Percentiles rank a stretch among this genome's conserved stretches.
phyloP scores from a whole-genome alignment of 2,329 filamentous ascomycete genomes.

The Pseudogymnoascus sp. region DNA sequence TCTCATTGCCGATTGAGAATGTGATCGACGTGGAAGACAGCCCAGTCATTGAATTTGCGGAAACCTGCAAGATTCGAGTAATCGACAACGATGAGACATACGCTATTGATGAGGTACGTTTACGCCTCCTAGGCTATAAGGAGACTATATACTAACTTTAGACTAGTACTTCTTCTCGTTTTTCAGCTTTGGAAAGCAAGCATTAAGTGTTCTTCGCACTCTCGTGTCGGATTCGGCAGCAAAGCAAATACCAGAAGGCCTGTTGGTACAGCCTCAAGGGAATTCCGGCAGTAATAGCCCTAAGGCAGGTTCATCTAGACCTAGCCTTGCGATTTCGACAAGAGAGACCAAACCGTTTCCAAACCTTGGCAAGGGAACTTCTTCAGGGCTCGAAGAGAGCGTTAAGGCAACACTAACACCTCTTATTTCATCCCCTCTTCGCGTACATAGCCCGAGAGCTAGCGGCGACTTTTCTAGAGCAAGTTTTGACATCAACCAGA shows the following conservation, averaged over 20 bases:
- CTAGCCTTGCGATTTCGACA: conserved; percentile 17
- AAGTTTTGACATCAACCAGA: conserved; percentile 46
- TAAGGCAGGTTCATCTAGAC: conserved; percentile 18
- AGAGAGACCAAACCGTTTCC: conserved; percentile 15
- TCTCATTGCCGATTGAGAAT: conserved; percentile 79
- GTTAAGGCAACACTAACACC: conserved; percentile 55
- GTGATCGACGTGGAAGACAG: conserved; percentile 89
- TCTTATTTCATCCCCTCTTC: conserved; percentile 23
- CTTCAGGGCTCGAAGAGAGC: conserved; percentile 38
- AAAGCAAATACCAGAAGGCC: conserved; percentile 25
- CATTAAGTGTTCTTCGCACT: conserved; percentile 60
- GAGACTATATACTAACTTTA: conserved; percentile 20
- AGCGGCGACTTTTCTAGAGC: conserved; percentile 44
- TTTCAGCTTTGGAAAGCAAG: conserved; percentile 77
- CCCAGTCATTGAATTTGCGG: conserved; percentile 80
- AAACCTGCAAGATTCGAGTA: conserved; percentile 88
- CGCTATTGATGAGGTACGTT: conserved; percentile 77
- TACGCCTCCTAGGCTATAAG: background rate
- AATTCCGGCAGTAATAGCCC: conserved; percentile 18
- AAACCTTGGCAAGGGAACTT: conserved; percentile 19
- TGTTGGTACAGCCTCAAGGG: conserved; percentile 17
- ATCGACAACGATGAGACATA: conserved; percentile 92
- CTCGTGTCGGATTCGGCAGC: conserved; percentile 28
- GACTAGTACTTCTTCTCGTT: conserved; percentile 89
- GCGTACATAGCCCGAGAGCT: conserved; percentile 40